phyloP scores from a whole-genome alignment of 768 basidiomycete genomes.

The Russula emetica region DNA sequence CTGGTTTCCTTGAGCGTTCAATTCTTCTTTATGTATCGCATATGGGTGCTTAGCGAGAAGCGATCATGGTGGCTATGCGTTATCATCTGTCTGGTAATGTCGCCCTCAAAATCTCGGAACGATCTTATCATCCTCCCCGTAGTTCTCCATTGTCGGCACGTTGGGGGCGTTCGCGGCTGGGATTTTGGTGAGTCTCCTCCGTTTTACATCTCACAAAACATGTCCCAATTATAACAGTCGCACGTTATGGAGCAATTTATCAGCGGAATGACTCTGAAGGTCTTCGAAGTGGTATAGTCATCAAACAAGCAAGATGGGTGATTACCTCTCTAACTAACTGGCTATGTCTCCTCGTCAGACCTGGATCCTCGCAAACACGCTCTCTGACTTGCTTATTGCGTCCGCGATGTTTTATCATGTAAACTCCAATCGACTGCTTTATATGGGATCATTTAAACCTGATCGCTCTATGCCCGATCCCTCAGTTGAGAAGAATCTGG shows the following conservation, averaged over 20 bases:
- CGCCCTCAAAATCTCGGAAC: neutral
- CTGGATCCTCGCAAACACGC: slow-evolving; percentile 10
- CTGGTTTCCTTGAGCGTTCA: slow-evolving; percentile 32
- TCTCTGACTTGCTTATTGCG: slow-evolving; percentile 13
- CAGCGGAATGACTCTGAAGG: neutral
- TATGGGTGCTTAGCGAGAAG: slow-evolving; percentile 22
- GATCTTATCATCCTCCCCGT: neutral
- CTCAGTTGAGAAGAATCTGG: neutral
- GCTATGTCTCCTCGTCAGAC: neutral
- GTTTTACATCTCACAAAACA: neutral
- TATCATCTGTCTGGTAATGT: too few relatives aligned
- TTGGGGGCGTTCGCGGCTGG: neutral
- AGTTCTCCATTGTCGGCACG: neutral
- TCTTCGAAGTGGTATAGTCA: neutral
- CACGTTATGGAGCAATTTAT: neutral
- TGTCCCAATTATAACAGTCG: neutral
- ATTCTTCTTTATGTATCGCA: slow-evolving; percentile 35
- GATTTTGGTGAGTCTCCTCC: neutral
- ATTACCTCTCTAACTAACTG: too few relatives aligned
- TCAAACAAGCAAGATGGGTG: neutral
- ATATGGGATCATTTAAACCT: neutral
- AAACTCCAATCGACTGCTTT: neutral
- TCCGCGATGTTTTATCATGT: slow-evolving; percentile 10
- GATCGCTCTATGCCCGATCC: neutral
- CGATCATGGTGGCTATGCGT: too few relatives aligned